Base-by-base conservation (phyloP, 2,329 filamentous ascomycete species). In the Trichoderma sp. region DNA sequence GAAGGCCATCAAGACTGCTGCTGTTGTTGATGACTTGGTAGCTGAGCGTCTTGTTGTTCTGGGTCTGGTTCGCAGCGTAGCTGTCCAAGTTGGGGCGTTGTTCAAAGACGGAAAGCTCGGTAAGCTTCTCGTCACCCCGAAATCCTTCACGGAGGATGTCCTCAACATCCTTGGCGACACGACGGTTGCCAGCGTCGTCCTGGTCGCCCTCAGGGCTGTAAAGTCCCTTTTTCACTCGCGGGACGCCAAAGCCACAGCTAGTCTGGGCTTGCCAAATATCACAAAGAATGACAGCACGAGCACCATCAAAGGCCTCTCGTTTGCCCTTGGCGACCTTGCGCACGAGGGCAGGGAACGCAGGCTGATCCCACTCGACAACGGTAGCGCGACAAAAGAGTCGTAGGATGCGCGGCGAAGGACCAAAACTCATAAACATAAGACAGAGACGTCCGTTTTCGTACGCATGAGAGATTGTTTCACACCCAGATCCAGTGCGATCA, bases 381-480 rank as follows among this genome's bases (percentile, higher is more conserved):
- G 74, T 77, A 5, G 85, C 86, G 9, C 74, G 82, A 75, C 89
- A 90, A 75, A 89, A 91, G 59, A 90, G 81, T 5, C 89, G 81
- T 76, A 90, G 75, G 73, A 92, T 91, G 65, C 87, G 82, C 17
- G 89, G 89, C 0, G 80, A 74, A 4, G 80, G 71, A 1, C 84
- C 86, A 70, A 90, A 91, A 25, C 86, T 88, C 76, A 86, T 90
- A 79, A 93, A 92, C 84, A 93, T 89, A 74, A 94, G 79, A 6
- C 90, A 92, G 19, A 91, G 84, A 17, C 92, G 86, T 34, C 89
- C 90, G 73, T 94, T 94, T 74, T 94, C 91, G 75, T 92, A 89
- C 12, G 92, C 78, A 74, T 94, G 91, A 5, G 87, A 83, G 69
- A 94, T 89, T 3, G 91, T 94, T 80, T 94, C 92, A 74, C 84